These are phyloP conservation scores for Candida odintsovae DNA, from an alignment of 805 yeast genomes.

Conservation along the genomic window DNA sequence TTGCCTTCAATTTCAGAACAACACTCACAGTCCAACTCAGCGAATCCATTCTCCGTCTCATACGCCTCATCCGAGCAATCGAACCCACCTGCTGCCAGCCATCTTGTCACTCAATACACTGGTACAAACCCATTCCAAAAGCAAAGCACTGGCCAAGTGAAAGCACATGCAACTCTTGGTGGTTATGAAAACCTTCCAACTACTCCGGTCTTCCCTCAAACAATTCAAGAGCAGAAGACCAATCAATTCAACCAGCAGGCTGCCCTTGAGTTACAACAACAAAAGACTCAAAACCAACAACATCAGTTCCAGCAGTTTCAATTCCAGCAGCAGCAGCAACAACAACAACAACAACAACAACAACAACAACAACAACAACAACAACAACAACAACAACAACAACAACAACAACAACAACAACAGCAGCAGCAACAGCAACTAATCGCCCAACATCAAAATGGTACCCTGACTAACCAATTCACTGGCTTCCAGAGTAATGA, in stretches of 20 bases:
- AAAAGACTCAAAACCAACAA: conserved; percentile 16
- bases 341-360: conserved; percentile 24
- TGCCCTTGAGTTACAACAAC: conserved; percentile 27
- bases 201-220: conserved; percentile 62
- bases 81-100: not conserved
- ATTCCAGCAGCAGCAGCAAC: conserved; percentile 22
- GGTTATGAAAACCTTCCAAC: conserved; percentile 66
- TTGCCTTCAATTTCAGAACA: conserved; percentile 11
- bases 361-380: too few relatives aligned
- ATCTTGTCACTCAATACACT: conserved; percentile 21
- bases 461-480: conserved; percentile 8
- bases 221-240: conserved; percentile 36
- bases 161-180: conserved; percentile 60
- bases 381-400: conserved; percentile 17
- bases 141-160: conserved; percentile 12
- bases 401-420: conserved; percentile 12
- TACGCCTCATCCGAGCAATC: conserved; percentile 1
- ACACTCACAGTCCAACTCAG: conserved; percentile 15
- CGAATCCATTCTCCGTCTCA: conserved; percentile 23
- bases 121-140: conserved; percentile 37
- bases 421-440: conserved; percentile 22
- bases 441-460: conserved; percentile 8
- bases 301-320: conserved; percentile 16
- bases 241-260: conserved; percentile 37
- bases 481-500: conserved; percentile 3